Evolutionary conservation across 2,329 filamentous ascomycete genomes (phyloP), one percentile per base, ranked within the genome.

Genomic region (Apiospora sp.): DNA sequence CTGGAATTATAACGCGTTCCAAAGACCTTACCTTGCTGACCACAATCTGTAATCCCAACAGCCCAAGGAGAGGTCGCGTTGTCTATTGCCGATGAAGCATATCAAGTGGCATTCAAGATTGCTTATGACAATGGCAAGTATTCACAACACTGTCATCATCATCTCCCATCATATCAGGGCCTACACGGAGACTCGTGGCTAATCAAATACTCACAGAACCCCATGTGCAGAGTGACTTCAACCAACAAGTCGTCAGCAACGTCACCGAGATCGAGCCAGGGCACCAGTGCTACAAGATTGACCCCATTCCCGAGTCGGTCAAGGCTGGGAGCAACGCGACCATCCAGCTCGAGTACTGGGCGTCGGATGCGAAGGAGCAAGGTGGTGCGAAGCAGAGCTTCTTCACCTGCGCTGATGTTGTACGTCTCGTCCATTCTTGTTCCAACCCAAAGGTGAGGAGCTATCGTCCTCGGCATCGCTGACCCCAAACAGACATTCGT

Each of bases 11-110:
- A 12, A 4, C 49, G 24, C 3, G 10, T 14, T 27, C 6, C 48
- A 49, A 10, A 24, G 5, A 3, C 7, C 22, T 0, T 7, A 24
- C 46, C 46, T 27, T 30, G 8, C 58, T n/a, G 2, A 64, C 16
- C 58, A 27, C 14, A n/a, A 27, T n/a, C 12, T 30, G n/a, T 3
- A 19, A 13, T 27, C n/a, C 48, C 22, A 30, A 13, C 34, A 87
- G 86, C 84, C 48, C 86, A 87, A 74, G 87, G 87, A 22, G 82
- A 85, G 64, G 84, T 89, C 10, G 84, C 87, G 13, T 79, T 89
- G 16, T 86, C 85, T 19, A 83, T 87, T 37, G 86, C 87, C 43
- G 86, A 88, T 46, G 86, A 89, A 70, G 86, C 87, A 12, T 88
- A 83, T 79, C 83, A 84, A 51, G 82, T 88, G 43, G 84, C 85